Evolutionary conservation across 352 stramenopile genomes (phyloP).

Genomic region (Pythium aristosporum): DNA sequence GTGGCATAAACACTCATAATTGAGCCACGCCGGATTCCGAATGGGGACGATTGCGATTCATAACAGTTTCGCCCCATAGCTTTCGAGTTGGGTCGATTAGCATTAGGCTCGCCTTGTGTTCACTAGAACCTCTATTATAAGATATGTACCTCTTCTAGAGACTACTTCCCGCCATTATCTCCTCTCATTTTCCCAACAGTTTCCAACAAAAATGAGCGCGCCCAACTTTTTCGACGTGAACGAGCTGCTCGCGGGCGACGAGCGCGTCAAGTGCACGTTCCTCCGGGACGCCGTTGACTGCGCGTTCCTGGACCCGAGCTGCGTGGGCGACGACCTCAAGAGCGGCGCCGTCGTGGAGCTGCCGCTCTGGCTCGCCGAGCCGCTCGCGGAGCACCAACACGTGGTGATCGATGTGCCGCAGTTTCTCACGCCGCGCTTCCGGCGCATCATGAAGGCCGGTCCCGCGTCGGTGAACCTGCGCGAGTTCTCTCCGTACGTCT

Average conservation of each 20-base stretch:
- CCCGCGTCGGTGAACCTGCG: slow-evolving; percentile 72
- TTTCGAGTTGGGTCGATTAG: not conserved
- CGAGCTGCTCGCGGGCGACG: slow-evolving; percentile 75
- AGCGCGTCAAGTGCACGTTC: slow-evolving; percentile 81
- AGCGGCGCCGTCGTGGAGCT: slow-evolving; percentile 58
- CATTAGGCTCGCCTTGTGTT: not conserved
- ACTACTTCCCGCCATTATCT: slow-evolving; percentile 24
- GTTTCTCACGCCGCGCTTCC: slow-evolving; percentile 72
- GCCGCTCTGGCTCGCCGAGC: slow-evolving; percentile 71
- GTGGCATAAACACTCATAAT: no score
- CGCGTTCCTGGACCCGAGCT: slow-evolving; percentile 76
- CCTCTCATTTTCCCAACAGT: not conserved
- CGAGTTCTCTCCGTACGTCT: slow-evolving; percentile 74
- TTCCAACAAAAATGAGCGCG: slow-evolving; percentile 11
- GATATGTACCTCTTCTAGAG: not conserved
- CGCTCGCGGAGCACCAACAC: slow-evolving; percentile 49
- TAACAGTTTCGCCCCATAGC: no score
- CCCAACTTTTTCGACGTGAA: slow-evolving; percentile 70
- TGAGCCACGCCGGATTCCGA: no score
- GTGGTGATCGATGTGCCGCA: slow-evolving; percentile 57
- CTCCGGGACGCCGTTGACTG: slow-evolving; percentile 63
- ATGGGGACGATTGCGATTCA: no score
- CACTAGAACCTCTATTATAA: not conserved
- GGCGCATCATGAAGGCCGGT: slow-evolving; percentile 78
- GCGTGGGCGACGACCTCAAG: slow-evolving; percentile 45